A percentile compares a stretch with the other conserved stretches of the same genome.
Evolutionary conservation across 495 filamentous ascomycete species (phyloP).

Genomic region (Xylaria cubensis): DNA sequence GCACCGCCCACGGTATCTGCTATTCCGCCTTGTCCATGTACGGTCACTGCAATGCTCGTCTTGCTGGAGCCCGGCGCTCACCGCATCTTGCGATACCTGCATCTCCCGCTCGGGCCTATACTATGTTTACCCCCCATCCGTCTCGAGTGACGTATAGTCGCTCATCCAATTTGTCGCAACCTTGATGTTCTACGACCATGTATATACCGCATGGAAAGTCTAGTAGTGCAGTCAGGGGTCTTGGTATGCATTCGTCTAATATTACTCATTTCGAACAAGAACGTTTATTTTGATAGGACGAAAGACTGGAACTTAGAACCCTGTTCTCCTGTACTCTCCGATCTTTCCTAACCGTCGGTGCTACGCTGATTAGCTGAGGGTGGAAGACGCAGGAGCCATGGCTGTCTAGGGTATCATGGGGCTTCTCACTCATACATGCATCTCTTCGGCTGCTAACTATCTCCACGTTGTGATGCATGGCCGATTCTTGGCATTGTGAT

Average conservation of each 20-base stretch:
- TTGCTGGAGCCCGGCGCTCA: neutral
- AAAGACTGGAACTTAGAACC: neutral
- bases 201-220: neutral
- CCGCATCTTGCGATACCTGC: neutral
- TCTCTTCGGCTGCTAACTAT: neutral
- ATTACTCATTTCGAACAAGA: constrained; percentile 14
- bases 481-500: constrained; percentile 2
- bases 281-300: constrained; percentile 15
- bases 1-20: neutral
- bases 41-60: neutral
- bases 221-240: neutral
- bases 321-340: neutral
- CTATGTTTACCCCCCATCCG: neutral
- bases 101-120: neutral
- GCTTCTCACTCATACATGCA: neutral
- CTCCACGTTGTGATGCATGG: constrained; percentile 6
- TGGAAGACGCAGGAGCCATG: constrained; percentile 1
- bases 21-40: constrained; percentile 10
- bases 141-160: neutral
- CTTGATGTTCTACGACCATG: constrained; percentile 1
- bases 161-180: neutral
- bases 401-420: constrained; percentile 1
- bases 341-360: neutral
- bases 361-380: constrained; percentile 12
- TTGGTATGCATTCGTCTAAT: constrained; percentile 17